phyloP scores from a whole-genome alignment of 1,139 yeast genomes.

The Geotrichum reessii region DNA sequence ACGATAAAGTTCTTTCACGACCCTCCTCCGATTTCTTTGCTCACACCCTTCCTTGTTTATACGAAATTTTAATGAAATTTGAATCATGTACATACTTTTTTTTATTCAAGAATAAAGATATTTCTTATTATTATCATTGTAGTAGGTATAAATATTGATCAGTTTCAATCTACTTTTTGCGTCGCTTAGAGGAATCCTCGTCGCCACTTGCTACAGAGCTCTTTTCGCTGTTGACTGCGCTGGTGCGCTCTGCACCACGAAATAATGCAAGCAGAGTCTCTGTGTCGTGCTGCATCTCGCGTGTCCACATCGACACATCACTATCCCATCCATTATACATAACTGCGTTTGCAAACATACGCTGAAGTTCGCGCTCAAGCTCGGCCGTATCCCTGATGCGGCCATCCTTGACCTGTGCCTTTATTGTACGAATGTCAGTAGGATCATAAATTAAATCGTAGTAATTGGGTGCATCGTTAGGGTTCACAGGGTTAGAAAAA shows the following conservation, averaged over 20 bases:
- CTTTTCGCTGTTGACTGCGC: not conserved
- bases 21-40: not conserved
- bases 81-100: conserved; percentile 2
- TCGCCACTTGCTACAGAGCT: not conserved
- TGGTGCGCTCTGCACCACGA: conserved; percentile 31
- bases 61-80: conserved; percentile 1
- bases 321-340: conserved; percentile 71
- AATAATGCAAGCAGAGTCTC: conserved; percentile 35
- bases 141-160: not conserved
- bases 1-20: not conserved
- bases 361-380: conserved; percentile 61
- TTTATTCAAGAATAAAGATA: not conserved
- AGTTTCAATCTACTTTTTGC: not conserved
- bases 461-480: conserved; percentile 65
- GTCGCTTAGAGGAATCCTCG: not conserved
- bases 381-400: conserved; percentile 46
- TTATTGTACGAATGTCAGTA: conserved; percentile 59
- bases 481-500: conserved; percentile 63
- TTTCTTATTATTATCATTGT: not conserved
- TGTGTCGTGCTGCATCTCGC: conserved; percentile 50
- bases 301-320: conserved; percentile 56
- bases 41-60: not conserved
- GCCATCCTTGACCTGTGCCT: conserved; percentile 53
- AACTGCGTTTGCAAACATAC: conserved; percentile 78
- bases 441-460: conserved; percentile 58